Evolutionary conservation across 1,284 basidiomycete species (phyloP).

Genomic region (Fistulina hepatica): DNA sequence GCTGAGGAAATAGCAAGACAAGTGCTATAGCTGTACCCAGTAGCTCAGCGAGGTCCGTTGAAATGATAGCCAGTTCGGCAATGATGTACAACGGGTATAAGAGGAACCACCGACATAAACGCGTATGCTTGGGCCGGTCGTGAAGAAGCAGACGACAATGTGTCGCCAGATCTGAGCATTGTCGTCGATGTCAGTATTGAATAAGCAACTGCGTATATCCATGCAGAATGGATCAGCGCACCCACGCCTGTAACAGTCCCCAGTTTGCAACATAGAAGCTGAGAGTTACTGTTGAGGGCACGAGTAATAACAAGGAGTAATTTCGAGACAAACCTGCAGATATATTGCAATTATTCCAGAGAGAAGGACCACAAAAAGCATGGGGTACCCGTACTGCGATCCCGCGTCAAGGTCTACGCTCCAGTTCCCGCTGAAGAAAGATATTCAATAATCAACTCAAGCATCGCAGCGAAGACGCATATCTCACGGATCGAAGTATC

Average conservation of each 20-base stretch:
- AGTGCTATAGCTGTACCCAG: conserved; percentile 59
- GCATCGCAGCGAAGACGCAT: neutral
- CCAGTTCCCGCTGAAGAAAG: conserved; percentile 65
- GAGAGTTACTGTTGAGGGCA: conserved; percentile 4
- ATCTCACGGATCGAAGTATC: conserved; percentile 56
- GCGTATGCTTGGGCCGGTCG: conserved; percentile 50
- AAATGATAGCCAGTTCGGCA: conserved; percentile 78
- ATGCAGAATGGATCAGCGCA: conserved; percentile 20
- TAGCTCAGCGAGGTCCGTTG: conserved; percentile 68
- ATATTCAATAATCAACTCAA: neutral
- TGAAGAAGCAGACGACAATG: conserved; percentile 66
- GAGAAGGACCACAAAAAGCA: conserved; percentile 79
- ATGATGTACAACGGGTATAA: conserved; percentile 61
- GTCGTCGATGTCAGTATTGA: too few relatives aligned
- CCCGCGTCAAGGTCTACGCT: conserved; percentile 68
- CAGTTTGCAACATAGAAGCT: conserved; percentile 52
- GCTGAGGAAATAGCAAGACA: conserved; percentile 68
- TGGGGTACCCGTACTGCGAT: conserved; percentile 69
- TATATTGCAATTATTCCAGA: conserved; percentile 78
- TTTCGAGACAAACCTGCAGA: conserved; percentile 43
- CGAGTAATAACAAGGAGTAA: conserved; percentile 1
- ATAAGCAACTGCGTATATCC: neutral
- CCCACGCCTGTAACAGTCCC: conserved; percentile 64
- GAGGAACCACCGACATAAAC: conserved; percentile 51
- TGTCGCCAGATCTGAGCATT: conserved; percentile 58